Evolutionary conservation across 805 yeast genomes (phyloP).

Genomic region (Pichia gijzeniarum): DNA sequence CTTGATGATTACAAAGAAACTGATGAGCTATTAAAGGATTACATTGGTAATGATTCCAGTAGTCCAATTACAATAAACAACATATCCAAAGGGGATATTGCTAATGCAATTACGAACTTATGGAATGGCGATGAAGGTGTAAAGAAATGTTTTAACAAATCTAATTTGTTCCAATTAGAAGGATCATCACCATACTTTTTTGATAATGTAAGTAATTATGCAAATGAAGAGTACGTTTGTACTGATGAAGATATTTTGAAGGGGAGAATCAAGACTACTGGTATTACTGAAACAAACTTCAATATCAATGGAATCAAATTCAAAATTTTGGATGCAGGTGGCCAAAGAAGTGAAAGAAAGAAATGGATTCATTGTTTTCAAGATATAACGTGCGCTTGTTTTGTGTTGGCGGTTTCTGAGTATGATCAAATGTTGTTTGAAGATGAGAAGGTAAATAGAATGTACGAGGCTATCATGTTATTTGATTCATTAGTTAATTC

Average conservation of each 20-base stretch:
- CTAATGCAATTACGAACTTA: constrained; percentile 57
- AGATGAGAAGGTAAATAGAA: constrained; percentile 81
- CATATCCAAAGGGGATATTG: constrained; percentile 46
- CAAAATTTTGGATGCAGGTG: constrained; percentile 91
- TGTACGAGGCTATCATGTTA: constrained; percentile 82
- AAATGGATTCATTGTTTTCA: constrained; percentile 97
- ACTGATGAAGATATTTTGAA: constrained; percentile 76
- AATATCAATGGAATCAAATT: constrained; percentile 57
- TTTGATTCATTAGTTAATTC: constrained; percentile 83
- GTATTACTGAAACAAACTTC: constrained; percentile 84
- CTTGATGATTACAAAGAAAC: constrained; percentile 15
- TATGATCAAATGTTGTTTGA: constrained; percentile 90
- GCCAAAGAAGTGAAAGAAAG: constrained; percentile 91
- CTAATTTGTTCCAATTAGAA: constrained; percentile 81
- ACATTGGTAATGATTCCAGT: constrained; percentile 13
- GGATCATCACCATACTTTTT: constrained; percentile 79
- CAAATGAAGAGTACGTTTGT: constrained; percentile 59
- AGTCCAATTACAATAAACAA: constrained; percentile 5
- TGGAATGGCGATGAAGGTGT: constrained; percentile 74
- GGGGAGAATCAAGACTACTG: constrained; percentile 93
- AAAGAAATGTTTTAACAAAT: constrained; percentile 44
- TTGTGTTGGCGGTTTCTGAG: constrained; percentile 85
- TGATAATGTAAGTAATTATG: constrained; percentile 60
- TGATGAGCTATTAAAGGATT: constrained; percentile 13
- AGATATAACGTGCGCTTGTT: constrained; percentile 79